phyloP scores from a whole-genome alignment of 371 early-diverging fungal species.

The Apophysomyces variabilis region DNA sequence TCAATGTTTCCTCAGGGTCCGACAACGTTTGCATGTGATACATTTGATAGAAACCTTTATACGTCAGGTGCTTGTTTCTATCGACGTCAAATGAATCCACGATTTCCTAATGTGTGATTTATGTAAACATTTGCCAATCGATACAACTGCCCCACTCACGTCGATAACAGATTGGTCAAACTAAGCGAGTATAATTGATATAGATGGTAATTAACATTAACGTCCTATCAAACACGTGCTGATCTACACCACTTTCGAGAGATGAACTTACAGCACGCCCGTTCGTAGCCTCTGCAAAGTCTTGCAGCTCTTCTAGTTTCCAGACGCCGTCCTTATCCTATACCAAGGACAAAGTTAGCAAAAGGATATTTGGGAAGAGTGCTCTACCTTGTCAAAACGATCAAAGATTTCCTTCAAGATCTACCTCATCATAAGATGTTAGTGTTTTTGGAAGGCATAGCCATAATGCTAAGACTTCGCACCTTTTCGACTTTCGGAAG shows the following conservation, averaged over 20 bases:
- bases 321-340: conserved; percentile 68
- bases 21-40: conserved; percentile 71
- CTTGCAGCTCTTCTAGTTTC: conserved; percentile 65
- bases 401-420: conserved; percentile 65
- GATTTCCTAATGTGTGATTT: conserved; percentile 47
- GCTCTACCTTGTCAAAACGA: conserved; percentile 63
- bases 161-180: conserved; percentile 70
- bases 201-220: conserved; percentile 1
- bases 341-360: neutral
- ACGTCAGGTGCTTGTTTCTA: conserved; percentile 57
- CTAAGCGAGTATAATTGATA: conserved; percentile 33
- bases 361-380: neutral
- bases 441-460: neutral
- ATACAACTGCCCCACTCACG: conserved; percentile 14
- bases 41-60: conserved; percentile 74
- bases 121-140: neutral
- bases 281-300: conserved; percentile 74
- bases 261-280: conserved; percentile 62
- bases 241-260: conserved; percentile 1
- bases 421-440: conserved; percentile 13
- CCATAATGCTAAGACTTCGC: neutral
- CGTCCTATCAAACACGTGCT: neutral
- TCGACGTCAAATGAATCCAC: conserved; percentile 62
- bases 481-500: conserved; percentile 16
- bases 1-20: conserved; percentile 77